Base-by-base conservation (phyloP, 371 early-diverging fungal genomes). In the Mucor ambiguus region DNA sequence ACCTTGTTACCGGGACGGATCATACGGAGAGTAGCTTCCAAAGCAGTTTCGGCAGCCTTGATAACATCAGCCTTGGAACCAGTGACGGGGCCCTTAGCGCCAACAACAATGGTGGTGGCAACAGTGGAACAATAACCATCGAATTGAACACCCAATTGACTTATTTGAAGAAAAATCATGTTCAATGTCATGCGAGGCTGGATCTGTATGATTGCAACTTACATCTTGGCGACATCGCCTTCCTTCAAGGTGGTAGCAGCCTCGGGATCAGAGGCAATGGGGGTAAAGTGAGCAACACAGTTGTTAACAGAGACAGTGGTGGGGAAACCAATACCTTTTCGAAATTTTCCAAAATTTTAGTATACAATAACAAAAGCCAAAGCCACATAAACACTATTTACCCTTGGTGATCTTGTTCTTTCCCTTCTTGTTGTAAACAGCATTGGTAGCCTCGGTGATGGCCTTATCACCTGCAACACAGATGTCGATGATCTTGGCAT, bases 111-210 rank as follows among this genome's bases (percentile, higher is more conserved):
- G 35, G 97, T 96, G 83, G 93, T 90, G 49, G 92, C 98, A 49
- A 87, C 90, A 69, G 93, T 88, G 55, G 95, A 91, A 57, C 93
- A 88, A 76, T 85, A 97, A 55, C 98, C 98, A 78, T 98, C 98
- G 67, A 98, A 89, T 75, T 97, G 98, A 41, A 90, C 93, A 77
- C 95, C 98, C 70, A 98, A 86, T 86, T 96, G 95, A 75, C 86
- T 88, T 64, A 24, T 38, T 38, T 20, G 14, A 54, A 46, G 11
- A 41, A 1, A 41, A 18, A 41, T 14, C 41, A 18, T 20, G 20
- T 46, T 46, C 10, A 46, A 46, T 46, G 24, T 46, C 46, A 46
- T 46, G 46, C 46, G 22, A 46, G 46, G 22, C n/a, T 20, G 7
- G 41, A 46, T 46, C 9, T 46, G 10, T n/a, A 46, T 10, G 22